Base-by-base conservation (phyloP, 441 rosid species). In the Corymbia calophylla region DNA sequence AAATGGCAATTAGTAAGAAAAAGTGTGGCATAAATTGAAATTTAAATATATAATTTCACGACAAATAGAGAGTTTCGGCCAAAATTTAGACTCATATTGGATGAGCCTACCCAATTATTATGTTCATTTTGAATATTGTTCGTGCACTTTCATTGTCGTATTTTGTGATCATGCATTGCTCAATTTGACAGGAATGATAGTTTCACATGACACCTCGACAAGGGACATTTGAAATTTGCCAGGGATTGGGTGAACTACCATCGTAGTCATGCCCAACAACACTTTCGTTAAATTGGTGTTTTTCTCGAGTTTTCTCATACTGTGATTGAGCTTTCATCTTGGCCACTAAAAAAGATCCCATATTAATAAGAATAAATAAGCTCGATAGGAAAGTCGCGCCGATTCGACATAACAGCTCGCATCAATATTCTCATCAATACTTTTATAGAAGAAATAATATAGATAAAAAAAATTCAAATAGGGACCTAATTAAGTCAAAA, bases 31-130 rank as follows among this genome's bases (percentile, higher is more conserved):
- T n/a, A 15, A 64, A n/a, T 15, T 9, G 10, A 64, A 64, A 64
- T 64, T 64, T n/a, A 15, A 14, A 15, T 64, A n/a, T 4, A n/a
- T 7, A 64, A n/a, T 64, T n/a, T 64, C 0, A 29, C 0, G 35
- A 14, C 1, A 15, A 1, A 39, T 39, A 53, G 8, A 53, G 35
- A 64, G 9, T 64, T n/a, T n/a, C 14, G 1, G 73, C 73, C 9
- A 16, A n/a, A n/a, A 64, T n/a, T 64, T n/a, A 3, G 39, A 32
- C 73, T 31, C 73, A n/a, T n/a, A 17, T 16, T 1, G 1, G 31
- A 16, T 1, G 1, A 31, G 39, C 39, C 1, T 66, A 31, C 10
- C 0, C 0, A n/a, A 0, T 31, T 5, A 15, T 15, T 66, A 16
- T 31, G 39, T n/a, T 66, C 31, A 66, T 3, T 31, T 16, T 66